Percentiles rank a stretch among this genome's conserved stretches.
Evolutionary conservation across 1,139 yeast genomes (phyloP).

Genomic region (Suhomyces bolitotheri): DNA sequence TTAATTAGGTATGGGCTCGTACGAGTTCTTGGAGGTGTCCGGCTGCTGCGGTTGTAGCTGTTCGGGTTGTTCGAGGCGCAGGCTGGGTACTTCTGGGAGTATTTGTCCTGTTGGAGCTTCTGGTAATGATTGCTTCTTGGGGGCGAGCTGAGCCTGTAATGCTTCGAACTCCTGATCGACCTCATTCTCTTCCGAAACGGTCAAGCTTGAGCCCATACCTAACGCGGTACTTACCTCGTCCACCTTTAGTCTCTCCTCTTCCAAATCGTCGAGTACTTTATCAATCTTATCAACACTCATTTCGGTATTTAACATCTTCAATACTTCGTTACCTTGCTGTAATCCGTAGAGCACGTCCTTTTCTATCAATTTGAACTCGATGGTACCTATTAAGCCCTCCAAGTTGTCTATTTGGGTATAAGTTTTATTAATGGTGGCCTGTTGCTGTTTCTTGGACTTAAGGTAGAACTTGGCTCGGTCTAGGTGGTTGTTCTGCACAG

Average conservation of each 20-base stretch:
- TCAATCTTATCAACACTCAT: constrained; percentile 81
- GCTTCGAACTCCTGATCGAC: constrained; percentile 63
- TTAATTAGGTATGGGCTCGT: no score
- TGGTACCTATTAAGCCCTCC: constrained; percentile 69
- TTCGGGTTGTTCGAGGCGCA: no score
- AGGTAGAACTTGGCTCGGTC: constrained; percentile 69
- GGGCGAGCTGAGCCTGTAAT: constrained; percentile 44
- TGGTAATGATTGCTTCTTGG: constrained; percentile 20
- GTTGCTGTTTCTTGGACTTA: constrained; percentile 79
- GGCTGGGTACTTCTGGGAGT: constrained; percentile 29
- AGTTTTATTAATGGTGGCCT: constrained; percentile 63
- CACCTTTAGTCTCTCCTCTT: constrained; percentile 78
- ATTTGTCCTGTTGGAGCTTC: constrained; percentile 16
- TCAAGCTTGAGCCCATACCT: constrained; percentile 43
- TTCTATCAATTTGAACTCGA: constrained; percentile 88
- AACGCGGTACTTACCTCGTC: constrained; percentile 58
- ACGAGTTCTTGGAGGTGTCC: no score
- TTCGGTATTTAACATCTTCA: constrained; percentile 73
- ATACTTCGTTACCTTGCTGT: constrained; percentile 73
- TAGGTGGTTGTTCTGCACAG: constrained; percentile 54
- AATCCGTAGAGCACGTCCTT: constrained; percentile 80
- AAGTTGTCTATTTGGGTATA: constrained; percentile 76
- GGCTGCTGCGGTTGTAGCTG: no score
- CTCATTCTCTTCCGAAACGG: constrained; percentile 60
- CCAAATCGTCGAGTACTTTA: constrained; percentile 76